Percentiles rank a stretch among this genome's conserved stretches.
phyloP scores from a whole-genome alignment of 768 basidiomycete species.

The Rhizopogon vulgaris region DNA sequence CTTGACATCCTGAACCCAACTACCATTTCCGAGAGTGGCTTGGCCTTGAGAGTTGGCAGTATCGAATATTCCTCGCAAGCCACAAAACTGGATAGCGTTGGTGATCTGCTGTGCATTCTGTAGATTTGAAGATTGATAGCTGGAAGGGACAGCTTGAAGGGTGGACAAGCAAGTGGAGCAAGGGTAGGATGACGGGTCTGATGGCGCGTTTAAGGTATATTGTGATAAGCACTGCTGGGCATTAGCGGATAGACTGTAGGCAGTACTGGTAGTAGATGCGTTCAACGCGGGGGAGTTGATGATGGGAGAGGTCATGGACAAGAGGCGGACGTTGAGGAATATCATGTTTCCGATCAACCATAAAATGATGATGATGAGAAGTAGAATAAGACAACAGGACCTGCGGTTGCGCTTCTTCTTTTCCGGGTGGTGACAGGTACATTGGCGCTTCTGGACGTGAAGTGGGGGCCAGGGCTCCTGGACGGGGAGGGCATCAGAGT shows the following conservation, averaged over 20 bases:
- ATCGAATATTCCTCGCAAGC: constrained; percentile 38
- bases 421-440: constrained; percentile 18
- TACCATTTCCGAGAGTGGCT: constrained; percentile 31
- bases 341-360: constrained; percentile 35
- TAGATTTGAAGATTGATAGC: constrained; percentile 26
- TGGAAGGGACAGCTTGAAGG: constrained; percentile 31
- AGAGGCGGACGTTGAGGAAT: constrained; percentile 32
- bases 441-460: constrained; percentile 30
- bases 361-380: constrained; percentile 35
- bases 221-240: constrained; percentile 41
- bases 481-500: constrained; percentile 21
- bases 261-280: constrained; percentile 16
- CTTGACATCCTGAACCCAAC: constrained; percentile 39
- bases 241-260: constrained; percentile 29
- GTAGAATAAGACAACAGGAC: constrained; percentile 23
- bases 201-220: constrained; percentile 38
- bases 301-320: constrained; percentile 12
- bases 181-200: constrained; percentile 37
- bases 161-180: constrained; percentile 39
- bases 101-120: constrained; percentile 27
- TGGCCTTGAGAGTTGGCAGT: constrained; percentile 31
- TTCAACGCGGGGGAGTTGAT: constrained; percentile 6
- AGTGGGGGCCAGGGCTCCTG: constrained; percentile 33
- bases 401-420: constrained; percentile 23
- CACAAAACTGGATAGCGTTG: constrained; percentile 42